Percentiles rank a stretch among this genome's conserved stretches.
Conservation (phyloP, 768 basidiomycete species). For the Boletus pseudo-olivaceus region DNA sequence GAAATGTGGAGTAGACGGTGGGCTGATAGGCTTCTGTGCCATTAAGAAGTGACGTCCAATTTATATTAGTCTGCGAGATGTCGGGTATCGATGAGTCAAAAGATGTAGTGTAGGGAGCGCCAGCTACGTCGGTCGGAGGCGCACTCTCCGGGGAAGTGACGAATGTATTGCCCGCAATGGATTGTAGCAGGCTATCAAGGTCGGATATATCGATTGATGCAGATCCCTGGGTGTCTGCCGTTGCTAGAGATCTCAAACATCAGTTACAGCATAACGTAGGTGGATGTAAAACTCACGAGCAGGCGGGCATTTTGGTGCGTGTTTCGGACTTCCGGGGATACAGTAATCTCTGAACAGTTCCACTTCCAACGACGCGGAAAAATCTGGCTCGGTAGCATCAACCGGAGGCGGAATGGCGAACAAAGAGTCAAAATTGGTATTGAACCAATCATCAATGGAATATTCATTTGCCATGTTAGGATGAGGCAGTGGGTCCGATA, state of each 20-base stretch:
- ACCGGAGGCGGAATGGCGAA: constrained; percentile 30
- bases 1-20: background rate
- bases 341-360: constrained; percentile 32
- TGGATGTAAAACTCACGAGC: constrained; percentile 3
- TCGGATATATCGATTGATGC: background rate
- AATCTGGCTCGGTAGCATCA: constrained; percentile 23
- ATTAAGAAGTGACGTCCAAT: constrained; percentile 19
- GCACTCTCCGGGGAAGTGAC: background rate
- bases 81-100: constrained; percentile 2
- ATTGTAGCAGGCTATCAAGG: constrained; percentile 9
- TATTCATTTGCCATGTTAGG: constrained; percentile 14
- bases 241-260: background rate
- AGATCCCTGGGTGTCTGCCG: background rate
- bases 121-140: background rate
- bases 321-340: constrained; percentile 8
- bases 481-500: constrained; percentile 32
- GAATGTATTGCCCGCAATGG: background rate
- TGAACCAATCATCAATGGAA: constrained; percentile 37
- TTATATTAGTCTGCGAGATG: background rate
- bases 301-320: background rate
- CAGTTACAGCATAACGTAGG: background rate
- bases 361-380: constrained; percentile 29
- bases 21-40: background rate
- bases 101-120: background rate
- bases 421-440: constrained; percentile 19